Evolutionary conservation across 768 basidiomycete species (phyloP).

Genomic region (Tricholoma furcatifolium): DNA sequence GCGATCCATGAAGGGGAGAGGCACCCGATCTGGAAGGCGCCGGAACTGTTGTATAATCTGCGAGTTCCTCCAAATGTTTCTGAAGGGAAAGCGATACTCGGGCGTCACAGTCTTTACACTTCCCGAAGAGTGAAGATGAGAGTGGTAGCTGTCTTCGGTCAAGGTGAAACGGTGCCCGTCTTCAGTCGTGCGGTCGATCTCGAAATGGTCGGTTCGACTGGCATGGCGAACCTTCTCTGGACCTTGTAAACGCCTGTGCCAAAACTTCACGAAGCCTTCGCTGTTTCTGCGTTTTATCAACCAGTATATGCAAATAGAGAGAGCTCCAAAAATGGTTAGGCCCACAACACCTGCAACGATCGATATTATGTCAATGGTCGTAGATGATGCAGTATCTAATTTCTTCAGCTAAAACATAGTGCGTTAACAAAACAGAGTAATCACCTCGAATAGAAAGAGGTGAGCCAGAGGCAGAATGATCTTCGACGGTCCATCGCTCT

Average conservation of each 20-base stretch:
- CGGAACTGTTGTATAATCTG: slow-evolving; percentile 14
- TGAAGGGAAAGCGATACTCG: slow-evolving; percentile 7
- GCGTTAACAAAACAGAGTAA: background rate
- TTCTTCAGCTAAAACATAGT: background rate
- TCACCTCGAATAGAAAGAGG: slow-evolving; percentile 9
- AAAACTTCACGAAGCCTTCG: background rate
- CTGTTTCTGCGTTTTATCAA: background rate
- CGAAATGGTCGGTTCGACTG: slow-evolving; percentile 6
- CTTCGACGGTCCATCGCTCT: slow-evolving; percentile 7
- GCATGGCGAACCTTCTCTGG: slow-evolving; percentile 10
- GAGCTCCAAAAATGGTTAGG: background rate
- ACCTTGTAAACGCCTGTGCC: background rate
- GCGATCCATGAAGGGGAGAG: slow-evolving; percentile 14
- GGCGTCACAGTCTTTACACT: background rate
- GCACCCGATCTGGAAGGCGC: slow-evolving; percentile 13
- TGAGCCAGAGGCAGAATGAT: slow-evolving; percentile 5
- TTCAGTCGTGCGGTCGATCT: slow-evolving; percentile 16
- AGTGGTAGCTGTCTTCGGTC: background rate
- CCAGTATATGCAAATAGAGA: slow-evolving; percentile 4
- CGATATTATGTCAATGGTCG: background rate
- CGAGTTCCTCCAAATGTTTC: slow-evolving; percentile 11
- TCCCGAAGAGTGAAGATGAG: background rate
- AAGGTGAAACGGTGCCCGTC: slow-evolving; percentile 13
- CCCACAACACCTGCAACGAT: slow-evolving; percentile 8
- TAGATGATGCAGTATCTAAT: slow-evolving; percentile 1